Conservation (phyloP, 2,329 filamentous ascomycete genomes). For the Coleophoma eucalyptorum region DNA sequence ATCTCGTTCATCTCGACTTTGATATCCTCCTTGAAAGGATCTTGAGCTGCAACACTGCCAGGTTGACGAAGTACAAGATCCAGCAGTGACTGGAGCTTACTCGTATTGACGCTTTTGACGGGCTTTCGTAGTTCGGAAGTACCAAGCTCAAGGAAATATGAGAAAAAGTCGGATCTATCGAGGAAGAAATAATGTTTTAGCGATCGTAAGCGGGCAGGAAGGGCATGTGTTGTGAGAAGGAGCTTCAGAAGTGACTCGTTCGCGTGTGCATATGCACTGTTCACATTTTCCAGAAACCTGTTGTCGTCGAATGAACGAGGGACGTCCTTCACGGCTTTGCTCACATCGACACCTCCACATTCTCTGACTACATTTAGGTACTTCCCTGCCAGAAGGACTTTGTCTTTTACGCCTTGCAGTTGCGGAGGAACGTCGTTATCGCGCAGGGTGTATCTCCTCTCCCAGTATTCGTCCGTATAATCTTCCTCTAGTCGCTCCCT, state of each 20-base stretch:
- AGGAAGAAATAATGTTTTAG: conserved; percentile 99
- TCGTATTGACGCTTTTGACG: conserved; percentile 82
- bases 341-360: conserved; percentile 92
- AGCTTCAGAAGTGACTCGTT: conserved; percentile 91
- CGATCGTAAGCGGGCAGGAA: conserved; percentile 82
- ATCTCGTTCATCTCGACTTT: conserved; percentile 97
- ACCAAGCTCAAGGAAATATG: conserved; percentile 92
- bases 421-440: conserved; percentile 91
- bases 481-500: conserved; percentile 89
- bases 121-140: conserved; percentile 87
- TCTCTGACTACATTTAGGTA: conserved; percentile 97
- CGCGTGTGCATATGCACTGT: conserved; percentile 88
- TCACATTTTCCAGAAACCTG: conserved; percentile 93
- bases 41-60: conserved; percentile 86
- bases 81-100: conserved; percentile 91
- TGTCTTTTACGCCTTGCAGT: conserved; percentile 85
- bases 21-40: conserved; percentile 98
- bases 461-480: conserved; percentile 99
- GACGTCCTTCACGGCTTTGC: conserved; percentile 82
- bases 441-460: conserved; percentile 91
- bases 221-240: conserved; percentile 85
- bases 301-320: conserved; percentile 89
- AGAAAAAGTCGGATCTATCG: conserved; percentile 96
- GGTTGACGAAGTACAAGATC: conserved; percentile 95
- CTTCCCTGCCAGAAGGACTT: conserved; percentile 91